These are phyloP conservation scores for Adansonia gregorii DNA, from an alignment of 441 rosid species.

Conservation along the genomic window DNA sequence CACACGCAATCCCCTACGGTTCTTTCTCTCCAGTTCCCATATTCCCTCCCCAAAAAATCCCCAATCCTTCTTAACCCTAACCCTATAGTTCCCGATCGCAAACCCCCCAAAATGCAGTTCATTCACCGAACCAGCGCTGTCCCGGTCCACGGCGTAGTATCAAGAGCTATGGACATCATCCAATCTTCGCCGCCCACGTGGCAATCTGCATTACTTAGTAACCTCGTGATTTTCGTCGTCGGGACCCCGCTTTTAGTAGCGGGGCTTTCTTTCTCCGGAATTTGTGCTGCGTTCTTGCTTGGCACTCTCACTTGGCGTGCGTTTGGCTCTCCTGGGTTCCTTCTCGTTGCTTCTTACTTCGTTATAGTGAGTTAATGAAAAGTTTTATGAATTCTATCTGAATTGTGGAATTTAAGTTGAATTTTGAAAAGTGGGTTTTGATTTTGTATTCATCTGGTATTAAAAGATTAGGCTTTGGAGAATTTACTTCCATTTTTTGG, in stretches of 20 bases:
- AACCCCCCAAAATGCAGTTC: conserved; percentile 24
- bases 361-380: conserved; percentile 56
- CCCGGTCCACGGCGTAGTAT: conserved; percentile 48
- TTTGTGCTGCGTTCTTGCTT: conserved; percentile 76
- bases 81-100: conserved; percentile 19
- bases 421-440: neutral
- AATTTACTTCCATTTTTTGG: neutral
- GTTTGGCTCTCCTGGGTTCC: conserved; percentile 80
- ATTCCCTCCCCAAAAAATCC: conserved; percentile 25
- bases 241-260: conserved; percentile 79
- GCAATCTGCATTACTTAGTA: conserved; percentile 72
- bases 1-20: conserved; percentile 26
- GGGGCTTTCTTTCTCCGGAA: conserved; percentile 79
- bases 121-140: conserved; percentile 32
- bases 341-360: conserved; percentile 85
- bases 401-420: neutral
- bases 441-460: neutral
- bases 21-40: conserved; percentile 28
- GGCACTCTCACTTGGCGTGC: conserved; percentile 96
- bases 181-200: conserved; percentile 75
- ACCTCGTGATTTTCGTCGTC: conserved; percentile 63
- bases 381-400: neutral
- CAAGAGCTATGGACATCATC: conserved; percentile 56
- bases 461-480: neutral
- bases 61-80: conserved; percentile 19